A percentile compares a stretch with the other conserved stretches of the same genome.
Evolutionary conservation across 2,329 filamentous ascomycete genomes (phyloP).

Genomic region (Aspergillus sp.): DNA sequence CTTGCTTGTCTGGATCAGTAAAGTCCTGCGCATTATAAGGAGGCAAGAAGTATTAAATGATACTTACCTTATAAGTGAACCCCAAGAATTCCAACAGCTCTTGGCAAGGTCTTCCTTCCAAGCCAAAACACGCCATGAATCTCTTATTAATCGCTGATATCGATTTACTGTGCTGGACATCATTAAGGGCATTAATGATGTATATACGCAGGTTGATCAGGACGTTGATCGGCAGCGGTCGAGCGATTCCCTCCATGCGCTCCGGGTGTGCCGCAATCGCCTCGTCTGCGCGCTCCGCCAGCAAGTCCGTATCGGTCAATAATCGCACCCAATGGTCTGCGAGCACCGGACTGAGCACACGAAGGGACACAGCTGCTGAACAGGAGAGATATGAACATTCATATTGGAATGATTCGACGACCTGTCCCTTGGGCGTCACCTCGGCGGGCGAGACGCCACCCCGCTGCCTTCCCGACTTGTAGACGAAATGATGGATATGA

Average conservation of each 20-base stretch:
- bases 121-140: constrained; percentile 55
- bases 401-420: constrained; percentile 44
- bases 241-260: constrained; percentile 45
- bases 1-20: constrained; percentile 14
- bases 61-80: constrained; percentile 44
- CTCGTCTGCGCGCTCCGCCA: constrained; percentile 47
- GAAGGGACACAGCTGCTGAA: constrained; percentile 45
- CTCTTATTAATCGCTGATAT: constrained; percentile 56
- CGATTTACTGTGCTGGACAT: constrained; percentile 42
- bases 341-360: constrained; percentile 47
- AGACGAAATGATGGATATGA: constrained; percentile 56
- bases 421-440: constrained; percentile 25
- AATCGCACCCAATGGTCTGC: constrained; percentile 40
- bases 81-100: constrained; percentile 50
- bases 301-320: constrained; percentile 45
- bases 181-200: constrained; percentile 49
- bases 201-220: constrained; percentile 52
- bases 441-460: constrained; percentile 15
- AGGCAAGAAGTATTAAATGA: background rate
- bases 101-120: constrained; percentile 47
- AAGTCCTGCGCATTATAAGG: background rate
- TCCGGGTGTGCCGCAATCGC: constrained; percentile 45
- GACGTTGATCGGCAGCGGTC: constrained; percentile 47
- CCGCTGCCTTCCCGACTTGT: constrained; percentile 27
- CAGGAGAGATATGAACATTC: constrained; percentile 53